phyloP scores from a whole-genome alignment of 805 yeast genomes.

The Wickerhamomyces strasburgensis region DNA sequence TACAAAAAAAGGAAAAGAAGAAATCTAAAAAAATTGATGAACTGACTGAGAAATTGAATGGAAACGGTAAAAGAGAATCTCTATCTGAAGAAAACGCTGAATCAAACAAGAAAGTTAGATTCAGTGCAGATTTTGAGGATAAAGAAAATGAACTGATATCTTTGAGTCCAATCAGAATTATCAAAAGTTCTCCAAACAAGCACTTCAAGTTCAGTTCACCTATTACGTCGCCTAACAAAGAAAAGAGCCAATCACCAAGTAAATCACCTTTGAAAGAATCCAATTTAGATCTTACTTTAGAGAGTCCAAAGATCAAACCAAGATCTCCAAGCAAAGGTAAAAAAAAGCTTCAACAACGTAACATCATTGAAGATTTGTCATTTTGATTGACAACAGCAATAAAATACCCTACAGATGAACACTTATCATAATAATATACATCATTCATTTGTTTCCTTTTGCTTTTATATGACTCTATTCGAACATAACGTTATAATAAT shows the following conservation, averaged over 20 bases:
- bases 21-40: slow-evolving; percentile 12
- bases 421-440: background rate
- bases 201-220: slow-evolving; percentile 17
- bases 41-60: slow-evolving; percentile 6
- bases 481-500: too few relatives aligned
- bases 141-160: slow-evolving; percentile 11
- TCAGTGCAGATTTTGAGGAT: slow-evolving; percentile 12
- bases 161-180: slow-evolving; percentile 17
- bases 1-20: slow-evolving; percentile 14
- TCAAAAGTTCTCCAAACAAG: slow-evolving; percentile 15
- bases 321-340: slow-evolving; percentile 11
- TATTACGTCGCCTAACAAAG: slow-evolving; percentile 1
- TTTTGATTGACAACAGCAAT: background rate
- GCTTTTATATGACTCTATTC: background rate
- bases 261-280: slow-evolving; percentile 14
- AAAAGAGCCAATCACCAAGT: slow-evolving; percentile 8
- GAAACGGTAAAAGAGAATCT: slow-evolving; percentile 15
- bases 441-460: background rate
- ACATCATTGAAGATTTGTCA: slow-evolving; percentile 8
- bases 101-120: slow-evolving; percentile 10
- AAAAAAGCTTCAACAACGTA: slow-evolving; percentile 12
- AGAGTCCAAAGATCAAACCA: slow-evolving; percentile 11
- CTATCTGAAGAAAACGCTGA: slow-evolving; percentile 9
- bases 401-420: too few relatives aligned
- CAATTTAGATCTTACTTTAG: slow-evolving; percentile 11